A percentile compares a stretch with the other conserved stretches of the same genome.
phyloP scores from a whole-genome alignment of 352 stramenopile species.

The Saprolegnia diclina region DNA sequence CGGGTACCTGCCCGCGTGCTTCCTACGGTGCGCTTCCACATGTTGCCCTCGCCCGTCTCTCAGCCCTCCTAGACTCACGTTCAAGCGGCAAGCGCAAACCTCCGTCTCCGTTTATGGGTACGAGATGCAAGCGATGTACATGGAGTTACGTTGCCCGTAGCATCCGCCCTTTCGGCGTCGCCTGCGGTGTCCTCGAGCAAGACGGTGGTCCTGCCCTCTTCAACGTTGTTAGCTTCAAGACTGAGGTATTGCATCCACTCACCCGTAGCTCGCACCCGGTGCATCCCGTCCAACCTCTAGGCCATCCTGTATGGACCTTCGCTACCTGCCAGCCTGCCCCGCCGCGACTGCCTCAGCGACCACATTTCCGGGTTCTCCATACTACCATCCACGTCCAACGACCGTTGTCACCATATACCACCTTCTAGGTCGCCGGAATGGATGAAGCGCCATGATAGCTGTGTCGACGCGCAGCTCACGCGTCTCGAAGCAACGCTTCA shows the following conservation, averaged over 20 bases:
- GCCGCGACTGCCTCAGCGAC: slow-evolving; percentile 33
- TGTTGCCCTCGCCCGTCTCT: not conserved
- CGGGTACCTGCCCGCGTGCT: slow-evolving; percentile 58
- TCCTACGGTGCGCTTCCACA: slow-evolving; percentile 36
- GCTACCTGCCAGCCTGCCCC: slow-evolving; percentile 31
- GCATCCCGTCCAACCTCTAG: not conserved
- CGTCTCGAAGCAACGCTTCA: slow-evolving; percentile 29
- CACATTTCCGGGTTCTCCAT: slow-evolving; percentile 29
- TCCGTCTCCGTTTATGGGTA: slow-evolving; percentile 65
- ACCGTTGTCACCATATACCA: not conserved
- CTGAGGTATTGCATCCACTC: slow-evolving; percentile 31
- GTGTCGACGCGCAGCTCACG: slow-evolving; percentile 29
- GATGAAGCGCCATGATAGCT: slow-evolving; percentile 32
- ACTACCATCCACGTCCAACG: not conserved
- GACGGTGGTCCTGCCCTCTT: slow-evolving; percentile 49
- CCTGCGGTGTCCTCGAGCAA: slow-evolving; percentile 49
- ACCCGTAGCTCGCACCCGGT: not conserved
- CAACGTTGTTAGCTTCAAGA: slow-evolving; percentile 56
- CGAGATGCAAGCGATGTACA: not conserved
- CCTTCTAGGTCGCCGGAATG: slow-evolving; percentile 30
- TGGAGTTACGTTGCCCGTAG: slow-evolving; percentile 27
- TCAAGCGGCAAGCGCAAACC: slow-evolving; percentile 43
- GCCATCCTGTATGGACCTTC: slow-evolving; percentile 34
- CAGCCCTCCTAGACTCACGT: slow-evolving; percentile 38
- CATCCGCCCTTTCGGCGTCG: slow-evolving; percentile 41